These are phyloP conservation scores for Kwoniella heveanensis DNA, from an alignment of 768 basidiomycete genomes.

Conservation along the genomic window DNA sequence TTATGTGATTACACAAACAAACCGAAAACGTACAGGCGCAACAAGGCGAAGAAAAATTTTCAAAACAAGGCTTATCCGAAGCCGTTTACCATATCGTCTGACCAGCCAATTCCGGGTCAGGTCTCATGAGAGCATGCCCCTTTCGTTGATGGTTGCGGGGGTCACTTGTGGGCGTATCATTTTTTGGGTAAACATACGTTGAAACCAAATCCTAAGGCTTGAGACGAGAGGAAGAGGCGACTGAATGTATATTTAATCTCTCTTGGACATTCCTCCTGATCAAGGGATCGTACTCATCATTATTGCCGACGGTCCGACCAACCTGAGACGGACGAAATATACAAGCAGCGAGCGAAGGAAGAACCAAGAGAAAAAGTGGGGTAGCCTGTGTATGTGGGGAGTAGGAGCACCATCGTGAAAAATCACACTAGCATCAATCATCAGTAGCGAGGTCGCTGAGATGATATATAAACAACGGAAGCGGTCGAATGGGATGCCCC, in stretches of 20 bases:
- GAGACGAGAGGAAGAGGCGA: not conserved
- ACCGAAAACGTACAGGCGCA: not conserved
- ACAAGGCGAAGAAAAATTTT: not conserved
- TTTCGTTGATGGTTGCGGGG: not conserved
- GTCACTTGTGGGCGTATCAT: not conserved
- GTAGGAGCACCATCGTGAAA: not conserved
- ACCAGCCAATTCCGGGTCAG: not conserved
- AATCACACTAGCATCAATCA: not conserved
- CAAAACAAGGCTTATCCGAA: slow-evolving; percentile 3
- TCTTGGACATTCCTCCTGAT: slow-evolving; percentile 1
- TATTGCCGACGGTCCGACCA: not conserved
- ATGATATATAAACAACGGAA: not conserved
- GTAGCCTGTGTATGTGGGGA: slow-evolving; percentile 2
- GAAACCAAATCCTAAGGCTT: not conserved
- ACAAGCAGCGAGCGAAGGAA: not conserved
- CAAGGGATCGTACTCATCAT: not conserved
- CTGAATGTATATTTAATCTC: not conserved
- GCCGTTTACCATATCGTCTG: not conserved
- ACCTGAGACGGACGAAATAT: too few relatives aligned
- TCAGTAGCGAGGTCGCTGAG: not conserved
- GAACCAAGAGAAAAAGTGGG: not conserved
- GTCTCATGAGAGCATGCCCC: too few relatives aligned
- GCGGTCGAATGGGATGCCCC: not conserved
- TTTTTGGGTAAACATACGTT: not conserved
- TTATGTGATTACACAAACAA: not conserved